These are phyloP conservation scores for Cercospora berteroae DNA, from an alignment of 2,329 filamentous ascomycete genomes.

Conservation along the genomic window DNA sequence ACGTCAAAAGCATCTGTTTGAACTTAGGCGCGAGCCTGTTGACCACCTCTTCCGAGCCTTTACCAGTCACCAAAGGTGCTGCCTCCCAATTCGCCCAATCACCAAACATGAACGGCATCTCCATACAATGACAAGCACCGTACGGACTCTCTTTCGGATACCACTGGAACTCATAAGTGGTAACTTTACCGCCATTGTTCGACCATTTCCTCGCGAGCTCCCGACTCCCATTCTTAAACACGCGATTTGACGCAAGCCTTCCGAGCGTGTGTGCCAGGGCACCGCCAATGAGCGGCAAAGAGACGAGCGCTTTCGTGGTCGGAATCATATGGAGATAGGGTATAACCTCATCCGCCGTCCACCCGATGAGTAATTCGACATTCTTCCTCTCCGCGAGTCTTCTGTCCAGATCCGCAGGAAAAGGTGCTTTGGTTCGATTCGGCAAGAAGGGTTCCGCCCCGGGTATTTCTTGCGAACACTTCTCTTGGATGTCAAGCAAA, in stretches of 20 bases:
- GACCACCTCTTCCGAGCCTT: not conserved
- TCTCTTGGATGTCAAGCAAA: not conserved
- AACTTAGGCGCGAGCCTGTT: not conserved
- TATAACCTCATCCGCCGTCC: not conserved
- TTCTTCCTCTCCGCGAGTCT: not conserved
- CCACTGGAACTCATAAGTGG: slow-evolving; percentile 8
- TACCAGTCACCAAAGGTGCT: not conserved
- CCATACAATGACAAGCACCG: slow-evolving; percentile 9
- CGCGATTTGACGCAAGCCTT: not conserved
- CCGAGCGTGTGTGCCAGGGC: not conserved
- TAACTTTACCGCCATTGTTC: not conserved
- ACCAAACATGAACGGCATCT: slow-evolving; percentile 9
- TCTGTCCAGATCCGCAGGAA: not conserved
- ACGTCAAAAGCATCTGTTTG: slow-evolving; percentile 1
- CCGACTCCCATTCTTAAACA: slow-evolving; percentile 3
- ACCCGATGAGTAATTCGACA: not conserved
- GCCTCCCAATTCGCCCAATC: not conserved
- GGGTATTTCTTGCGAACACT: not conserved
- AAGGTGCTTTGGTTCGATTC: not conserved
- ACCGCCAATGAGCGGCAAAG: not conserved
- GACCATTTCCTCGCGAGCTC: not conserved
- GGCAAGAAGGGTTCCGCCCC: not conserved
- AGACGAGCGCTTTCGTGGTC: not conserved
- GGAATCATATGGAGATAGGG: not conserved
- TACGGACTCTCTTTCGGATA: not conserved